A percentile compares a stretch with the other conserved stretches of the same genome.
phyloP scores from a whole-genome alignment of 2,329 filamentous ascomycete genomes.

The Dryadomyces quercus-mongolicae region DNA sequence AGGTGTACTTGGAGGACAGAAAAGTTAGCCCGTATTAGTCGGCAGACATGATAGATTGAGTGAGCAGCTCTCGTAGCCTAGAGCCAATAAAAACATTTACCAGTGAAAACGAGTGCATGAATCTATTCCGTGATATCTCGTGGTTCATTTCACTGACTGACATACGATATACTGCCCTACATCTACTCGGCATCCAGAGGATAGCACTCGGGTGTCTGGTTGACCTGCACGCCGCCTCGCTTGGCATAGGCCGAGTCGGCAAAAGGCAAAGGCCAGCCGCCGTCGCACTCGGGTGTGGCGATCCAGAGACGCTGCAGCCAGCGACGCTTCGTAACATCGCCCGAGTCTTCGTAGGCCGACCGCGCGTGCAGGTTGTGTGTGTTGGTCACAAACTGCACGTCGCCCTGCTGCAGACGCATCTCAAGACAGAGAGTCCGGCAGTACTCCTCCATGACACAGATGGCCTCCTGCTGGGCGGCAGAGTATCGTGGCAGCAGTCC shows the following conservation, averaged over 20 bases:
- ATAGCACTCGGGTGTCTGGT: not conserved
- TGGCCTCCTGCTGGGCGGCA: not conserved
- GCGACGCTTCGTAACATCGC: not conserved
- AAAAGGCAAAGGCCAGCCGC: constrained; percentile 1
- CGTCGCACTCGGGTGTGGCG: not conserved
- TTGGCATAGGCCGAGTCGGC: constrained; percentile 1
- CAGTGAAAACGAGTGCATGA: too few relatives aligned
- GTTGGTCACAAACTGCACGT: constrained; percentile 2
- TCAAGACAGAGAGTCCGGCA: not conserved
- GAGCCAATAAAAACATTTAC: too few relatives aligned
- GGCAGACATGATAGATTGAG: too few relatives aligned
- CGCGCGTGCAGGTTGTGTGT: constrained; percentile 2
- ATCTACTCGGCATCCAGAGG: not conserved
- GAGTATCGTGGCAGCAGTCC: not conserved
- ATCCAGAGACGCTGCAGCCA: constrained; percentile 2
- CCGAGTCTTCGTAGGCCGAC: not conserved
- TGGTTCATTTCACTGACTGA: too few relatives aligned
- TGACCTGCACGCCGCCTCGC: constrained; percentile 1
- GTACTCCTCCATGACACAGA: not conserved
- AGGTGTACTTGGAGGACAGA: too few relatives aligned
- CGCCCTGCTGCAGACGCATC: constrained; percentile 1
- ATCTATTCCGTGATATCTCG: too few relatives aligned
- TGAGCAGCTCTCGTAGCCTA: too few relatives aligned
- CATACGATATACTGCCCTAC: too few relatives aligned
- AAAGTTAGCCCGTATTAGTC: too few relatives aligned